phyloP scores from a whole-genome alignment of 106 monocot species.

The Phalaenopsis equestris region DNA sequence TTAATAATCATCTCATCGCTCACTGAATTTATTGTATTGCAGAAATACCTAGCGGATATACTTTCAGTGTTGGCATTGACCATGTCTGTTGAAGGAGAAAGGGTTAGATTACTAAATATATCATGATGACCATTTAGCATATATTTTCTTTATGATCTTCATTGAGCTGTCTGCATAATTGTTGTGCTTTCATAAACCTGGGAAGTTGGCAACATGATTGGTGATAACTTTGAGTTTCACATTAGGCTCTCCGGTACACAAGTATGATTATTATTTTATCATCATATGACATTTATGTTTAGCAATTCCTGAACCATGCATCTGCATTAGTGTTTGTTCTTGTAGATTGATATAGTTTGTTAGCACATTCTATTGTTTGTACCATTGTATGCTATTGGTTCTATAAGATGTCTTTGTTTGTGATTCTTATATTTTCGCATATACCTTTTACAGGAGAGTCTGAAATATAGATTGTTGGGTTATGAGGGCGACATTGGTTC shows the following conservation, averaged over 20 bases:
- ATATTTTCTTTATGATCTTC: not conserved
- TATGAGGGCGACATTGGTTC: conserved; percentile 90
- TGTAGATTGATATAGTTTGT: not conserved
- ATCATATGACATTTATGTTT: not conserved
- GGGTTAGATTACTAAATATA: conserved; percentile 36
- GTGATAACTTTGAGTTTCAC: too few species aligned
- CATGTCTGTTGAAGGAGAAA: conserved; percentile 94
- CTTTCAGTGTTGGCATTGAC: conserved; percentile 96
- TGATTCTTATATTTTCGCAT: conserved; percentile 1
- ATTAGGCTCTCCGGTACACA: not conserved
- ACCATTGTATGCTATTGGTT: not conserved
- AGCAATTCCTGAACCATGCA: not conserved
- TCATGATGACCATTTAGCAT: not conserved
- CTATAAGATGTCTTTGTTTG: not conserved
- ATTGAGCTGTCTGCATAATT: not conserved
- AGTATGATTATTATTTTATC: not conserved
- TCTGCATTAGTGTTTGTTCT: not conserved
- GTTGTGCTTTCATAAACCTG: not conserved
- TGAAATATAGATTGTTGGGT: conserved; percentile 85
- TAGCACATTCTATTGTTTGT: not conserved
- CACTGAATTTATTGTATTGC: conserved; percentile 13
- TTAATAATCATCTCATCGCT: not conserved
- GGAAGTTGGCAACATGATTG: not conserved
- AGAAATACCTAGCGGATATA: conserved; percentile 94
- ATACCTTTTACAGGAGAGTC: conserved; percentile 61